Evolutionary conservation across 1,284 basidiomycete species (phyloP), one percentile per base, ranked within the genome.

Genomic region (Salmacisia buchloeana): DNA sequence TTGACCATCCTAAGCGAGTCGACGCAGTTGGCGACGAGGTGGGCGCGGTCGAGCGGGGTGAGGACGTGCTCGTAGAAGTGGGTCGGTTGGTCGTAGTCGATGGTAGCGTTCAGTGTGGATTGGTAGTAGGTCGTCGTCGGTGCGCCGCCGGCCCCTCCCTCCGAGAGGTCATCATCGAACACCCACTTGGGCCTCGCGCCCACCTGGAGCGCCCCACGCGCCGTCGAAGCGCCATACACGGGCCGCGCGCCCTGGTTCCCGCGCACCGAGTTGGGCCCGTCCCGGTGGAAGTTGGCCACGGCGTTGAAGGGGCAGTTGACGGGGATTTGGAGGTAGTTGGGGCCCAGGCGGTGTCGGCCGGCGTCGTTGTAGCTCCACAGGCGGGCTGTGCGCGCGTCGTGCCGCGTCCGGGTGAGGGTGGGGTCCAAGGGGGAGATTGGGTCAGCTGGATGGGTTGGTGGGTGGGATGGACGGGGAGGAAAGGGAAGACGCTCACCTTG

Each of bases 301-400:
- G 27, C 49, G 29, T 27, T 31, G 25, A 54, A n/a, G 13, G 49
- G 49, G 29, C 49, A 54, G 49, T 54, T 54, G 29, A 54, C 49
- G 2, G 49, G 49, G 29, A 54, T 33, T 33, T 62, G 60, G 34
- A 49, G 61, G 54, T 67, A 65, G 35, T 67, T 67, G 15, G 60
- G 58, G 2, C 66, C 66, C 31, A 67, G 54, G 45, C 49, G 49
- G 49, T 54, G 49, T 15, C 49, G 49, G 15, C 27, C 49, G 31
- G 49, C 49, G 15, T 54, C 49, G 6, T 54, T 54, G 38, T 67
- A 67, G 21, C 60, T 59, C 25, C 62, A 67, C 13, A 67, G 58
- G n/a, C 66, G 63, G 31, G 63, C 60, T 60, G 25, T 10, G 25
- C 13, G 46, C 7, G n/a, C n/a, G n/a, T n/a, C n/a, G n/a, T n/a